Evolutionary conservation across 345 rosid genomes (phyloP).

Genomic region (Viola odorata): DNA sequence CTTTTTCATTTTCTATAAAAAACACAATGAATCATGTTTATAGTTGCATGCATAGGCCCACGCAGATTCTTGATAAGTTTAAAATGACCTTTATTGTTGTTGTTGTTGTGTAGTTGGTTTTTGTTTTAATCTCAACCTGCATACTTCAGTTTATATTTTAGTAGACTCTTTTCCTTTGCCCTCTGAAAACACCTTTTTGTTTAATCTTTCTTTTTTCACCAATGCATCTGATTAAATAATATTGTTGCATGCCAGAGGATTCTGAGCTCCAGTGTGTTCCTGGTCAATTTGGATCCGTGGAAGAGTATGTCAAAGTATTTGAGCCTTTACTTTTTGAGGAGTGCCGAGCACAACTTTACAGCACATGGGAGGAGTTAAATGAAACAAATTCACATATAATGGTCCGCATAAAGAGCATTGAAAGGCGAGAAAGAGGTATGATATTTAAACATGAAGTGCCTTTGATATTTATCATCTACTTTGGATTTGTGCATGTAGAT

Average conservation of each 20-base stretch:
- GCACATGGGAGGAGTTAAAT: slow-evolving; percentile 86
- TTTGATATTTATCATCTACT: neutral
- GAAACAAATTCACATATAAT: slow-evolving; percentile 68
- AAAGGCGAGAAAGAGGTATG: slow-evolving; percentile 96
- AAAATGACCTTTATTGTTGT: too few species aligned
- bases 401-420: slow-evolving; percentile 76
- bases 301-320: slow-evolving; percentile 88
- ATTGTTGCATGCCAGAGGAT: slow-evolving; percentile 54
- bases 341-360: slow-evolving; percentile 94
- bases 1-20: neutral
- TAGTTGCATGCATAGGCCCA: too few species aligned
- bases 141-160: too few species aligned
- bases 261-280: slow-evolving; percentile 89
- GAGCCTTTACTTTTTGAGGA: slow-evolving; percentile 99
- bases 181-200: neutral
- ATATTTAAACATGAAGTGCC: neutral
- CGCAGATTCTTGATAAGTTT: too few species aligned
- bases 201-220: neutral
- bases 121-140: too few species aligned
- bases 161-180: neutral
- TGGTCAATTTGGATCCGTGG: slow-evolving; percentile 81
- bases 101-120: neutral
- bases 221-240: slow-evolving; percentile 5
- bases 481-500: neutral
- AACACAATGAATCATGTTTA: too few species aligned